These are phyloP conservation scores for Astrephomene gubernaculifera DNA, from an alignment of 139 green algal genomes.

Conservation along the genomic window DNA sequence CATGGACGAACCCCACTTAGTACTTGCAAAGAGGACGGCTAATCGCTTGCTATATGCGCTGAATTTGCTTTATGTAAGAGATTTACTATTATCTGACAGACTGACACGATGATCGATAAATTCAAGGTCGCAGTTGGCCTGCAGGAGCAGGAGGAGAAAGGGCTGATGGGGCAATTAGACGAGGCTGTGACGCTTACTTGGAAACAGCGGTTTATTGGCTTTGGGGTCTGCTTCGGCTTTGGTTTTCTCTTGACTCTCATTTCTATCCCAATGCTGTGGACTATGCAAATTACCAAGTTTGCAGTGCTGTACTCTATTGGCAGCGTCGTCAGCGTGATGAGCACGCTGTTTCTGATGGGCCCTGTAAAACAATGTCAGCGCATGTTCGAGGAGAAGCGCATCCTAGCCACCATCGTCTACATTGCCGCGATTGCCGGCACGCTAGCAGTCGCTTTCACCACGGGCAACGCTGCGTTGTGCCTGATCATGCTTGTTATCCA, in stretches of 20 bases:
- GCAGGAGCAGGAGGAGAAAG: slow-evolving; percentile 44
- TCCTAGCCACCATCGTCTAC: slow-evolving; percentile 52
- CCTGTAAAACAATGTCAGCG: slow-evolving; percentile 48
- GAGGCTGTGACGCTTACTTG: neutral
- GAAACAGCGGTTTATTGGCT: slow-evolving; percentile 26
- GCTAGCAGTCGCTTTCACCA: slow-evolving; percentile 55
- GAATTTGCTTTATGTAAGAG: no score
- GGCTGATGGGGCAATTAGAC: slow-evolving; percentile 24
- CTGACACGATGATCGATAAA: slow-evolving; percentile 40
- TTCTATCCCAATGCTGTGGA: slow-evolving; percentile 39
- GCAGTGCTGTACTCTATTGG: slow-evolving; percentile 26
- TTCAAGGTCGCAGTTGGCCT: slow-evolving; percentile 9
- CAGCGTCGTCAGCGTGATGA: slow-evolving; percentile 20
- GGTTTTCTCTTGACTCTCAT: slow-evolving; percentile 10
- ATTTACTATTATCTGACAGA: no score
- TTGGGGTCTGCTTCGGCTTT: slow-evolving; percentile 22
- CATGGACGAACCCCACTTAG: no score
- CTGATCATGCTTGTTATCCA: slow-evolving; percentile 57
- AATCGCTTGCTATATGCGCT: no score
- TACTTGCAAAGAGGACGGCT: no score
- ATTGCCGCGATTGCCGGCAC: slow-evolving; percentile 52
- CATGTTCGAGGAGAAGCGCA: slow-evolving; percentile 58
- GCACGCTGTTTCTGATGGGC: slow-evolving; percentile 44
- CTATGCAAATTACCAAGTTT: slow-evolving; percentile 36
- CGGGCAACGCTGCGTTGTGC: slow-evolving; percentile 39